Base-by-base conservation (phyloP, 352 stramenopile genomes). In the Globisporangium abappressorium region DNA sequence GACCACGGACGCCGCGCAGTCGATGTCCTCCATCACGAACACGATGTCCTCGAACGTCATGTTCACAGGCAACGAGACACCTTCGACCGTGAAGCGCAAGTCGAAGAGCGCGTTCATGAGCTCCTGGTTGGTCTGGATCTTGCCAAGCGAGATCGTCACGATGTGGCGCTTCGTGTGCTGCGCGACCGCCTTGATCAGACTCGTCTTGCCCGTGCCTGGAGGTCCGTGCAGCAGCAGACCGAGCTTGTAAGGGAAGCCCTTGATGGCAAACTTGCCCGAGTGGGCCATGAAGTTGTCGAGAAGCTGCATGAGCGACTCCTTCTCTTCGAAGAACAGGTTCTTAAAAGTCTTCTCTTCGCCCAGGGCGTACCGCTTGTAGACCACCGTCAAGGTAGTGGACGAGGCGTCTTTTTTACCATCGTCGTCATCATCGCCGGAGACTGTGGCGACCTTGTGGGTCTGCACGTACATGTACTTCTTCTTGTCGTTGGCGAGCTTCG, bases 11-110 rank as follows among this genome's bases (percentile, higher is more conserved):
- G 85, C 89, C 12, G 87, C 84, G 41, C 85, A 92, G 73, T 97
- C 90, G 56, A 96, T 87, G 77, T 96, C 88, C 68, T 97, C 89
- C 82, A 97, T 94, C 22, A 97, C 91, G 68, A 93, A 97, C 15
- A 97, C 86, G n/a, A 95, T 76, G 66, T 97, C 84, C 34, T 93
- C 83, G 66, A 95, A 93, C 15, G 47, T 68, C 59, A 96, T 81
- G 46, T 80, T 77, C 1, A 94, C 71, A 0, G 86, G 85, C 41
- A 85, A 79, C 30, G 94, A 84, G 43, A 90, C 64, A 0, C 79
- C 86, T 0, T 83, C 64, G 2, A 95, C 83, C 0, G 59, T 57
- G 55, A 91, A 94, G n/a, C 70, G 77, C 58, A 91, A 75, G 59
- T 95, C 84, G 68, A 95, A 94, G 30, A 95, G 76, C n/a, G 87